A percentile compares a stretch with the other conserved stretches of the same genome.
phyloP scores from a whole-genome alignment of 2,329 filamentous ascomycete species.

The Bipolaris zeicola region DNA sequence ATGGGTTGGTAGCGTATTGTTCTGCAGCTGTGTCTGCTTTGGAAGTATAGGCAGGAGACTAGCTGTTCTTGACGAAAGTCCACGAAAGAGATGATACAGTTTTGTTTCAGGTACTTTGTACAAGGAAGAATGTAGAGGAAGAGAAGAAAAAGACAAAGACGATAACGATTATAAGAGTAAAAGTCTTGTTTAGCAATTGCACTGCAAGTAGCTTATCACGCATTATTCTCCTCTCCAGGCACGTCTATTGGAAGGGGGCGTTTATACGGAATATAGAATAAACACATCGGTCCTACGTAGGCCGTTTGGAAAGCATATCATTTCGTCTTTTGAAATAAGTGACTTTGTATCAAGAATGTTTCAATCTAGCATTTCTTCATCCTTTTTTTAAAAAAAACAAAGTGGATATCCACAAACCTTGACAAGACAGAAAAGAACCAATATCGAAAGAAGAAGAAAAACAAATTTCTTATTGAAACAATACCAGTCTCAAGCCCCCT shows the following conservation, averaged over 20 bases:
- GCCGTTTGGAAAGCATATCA: background rate
- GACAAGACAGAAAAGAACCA: background rate
- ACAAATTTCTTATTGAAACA: background rate
- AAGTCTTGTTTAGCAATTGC: background rate
- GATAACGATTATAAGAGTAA: background rate
- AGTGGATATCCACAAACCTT: background rate
- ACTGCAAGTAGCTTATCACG: background rate
- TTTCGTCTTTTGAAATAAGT: background rate
- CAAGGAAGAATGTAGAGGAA: too few species aligned
- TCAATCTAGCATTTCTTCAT: background rate
- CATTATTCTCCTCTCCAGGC: background rate
- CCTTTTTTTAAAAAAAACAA: background rate
- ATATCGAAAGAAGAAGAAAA: slow-evolving; percentile 11
- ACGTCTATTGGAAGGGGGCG: background rate
- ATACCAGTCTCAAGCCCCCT: too few species aligned
- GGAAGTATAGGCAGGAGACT: slow-evolving; percentile 89
- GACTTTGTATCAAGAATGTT: background rate
- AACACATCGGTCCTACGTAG: background rate
- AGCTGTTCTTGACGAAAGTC: slow-evolving; percentile 50
- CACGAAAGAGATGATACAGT: slow-evolving; percentile 16
- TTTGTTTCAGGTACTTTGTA: background rate
- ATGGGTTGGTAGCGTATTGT: slow-evolving; percentile 92
- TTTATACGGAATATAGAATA: background rate
- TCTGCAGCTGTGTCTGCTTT: slow-evolving; percentile 94
- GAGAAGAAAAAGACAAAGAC: background rate